These are phyloP conservation scores for Globisporangium echinulatum DNA, from an alignment of 352 stramenopile species.

Conservation along the genomic window DNA sequence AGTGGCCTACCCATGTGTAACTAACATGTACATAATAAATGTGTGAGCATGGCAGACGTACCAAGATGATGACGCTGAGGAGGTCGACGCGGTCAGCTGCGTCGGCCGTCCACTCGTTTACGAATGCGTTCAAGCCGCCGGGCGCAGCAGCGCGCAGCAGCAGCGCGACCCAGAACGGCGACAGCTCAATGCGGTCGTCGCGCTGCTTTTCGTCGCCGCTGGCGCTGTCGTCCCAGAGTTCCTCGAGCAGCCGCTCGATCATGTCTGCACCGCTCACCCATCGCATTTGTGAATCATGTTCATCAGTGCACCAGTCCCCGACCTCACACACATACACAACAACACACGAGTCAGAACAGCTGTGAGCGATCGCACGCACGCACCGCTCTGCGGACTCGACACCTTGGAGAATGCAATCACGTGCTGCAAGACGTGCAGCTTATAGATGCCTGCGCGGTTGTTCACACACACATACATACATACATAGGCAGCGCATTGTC, in stretches of 20 bases:
- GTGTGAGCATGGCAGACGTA: slow-evolving; percentile 8
- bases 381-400: slow-evolving; percentile 14
- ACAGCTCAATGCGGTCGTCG: slow-evolving; percentile 19
- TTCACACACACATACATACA: neutral
- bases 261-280: slow-evolving; percentile 17
- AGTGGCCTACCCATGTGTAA: no score
- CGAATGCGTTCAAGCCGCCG: slow-evolving; percentile 20
- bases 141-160: neutral
- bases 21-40: no score
- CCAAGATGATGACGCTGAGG: slow-evolving; percentile 45
- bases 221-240: slow-evolving; percentile 21
- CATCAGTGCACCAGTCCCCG: neutral
- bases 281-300: no score
- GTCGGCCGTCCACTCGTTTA: slow-evolving; percentile 8
- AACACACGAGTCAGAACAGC: neutral
- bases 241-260: slow-evolving; percentile 24
- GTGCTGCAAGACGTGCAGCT: slow-evolving; percentile 25
- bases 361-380: neutral
- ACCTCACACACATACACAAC: neutral
- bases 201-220: neutral
- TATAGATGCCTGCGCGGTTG: slow-evolving; percentile 21
- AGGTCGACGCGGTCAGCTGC: slow-evolving; percentile 19
- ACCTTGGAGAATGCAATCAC: slow-evolving; percentile 27
- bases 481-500: no score
- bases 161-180: slow-evolving; percentile 14